Evolutionary conservation across 106 monocot genomes (phyloP).

Genomic region (Apostasia ramifera): DNA sequence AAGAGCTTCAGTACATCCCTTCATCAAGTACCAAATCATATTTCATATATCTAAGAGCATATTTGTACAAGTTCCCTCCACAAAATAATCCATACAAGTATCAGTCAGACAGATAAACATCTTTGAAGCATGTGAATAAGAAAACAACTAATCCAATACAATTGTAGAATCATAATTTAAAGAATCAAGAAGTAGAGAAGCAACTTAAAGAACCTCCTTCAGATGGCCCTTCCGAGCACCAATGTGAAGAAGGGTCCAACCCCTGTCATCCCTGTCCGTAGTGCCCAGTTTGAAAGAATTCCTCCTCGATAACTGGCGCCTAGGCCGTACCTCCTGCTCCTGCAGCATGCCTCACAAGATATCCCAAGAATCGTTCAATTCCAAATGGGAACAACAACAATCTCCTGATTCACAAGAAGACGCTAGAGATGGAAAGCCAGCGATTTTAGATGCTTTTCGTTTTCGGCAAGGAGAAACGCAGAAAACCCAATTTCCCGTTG

Average conservation of each 20-base stretch:
- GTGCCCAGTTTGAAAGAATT: constrained; percentile 19
- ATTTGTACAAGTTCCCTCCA: no score
- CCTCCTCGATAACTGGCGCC: constrained; percentile 19
- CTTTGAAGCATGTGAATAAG: no score
- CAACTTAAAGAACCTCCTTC: constrained; percentile 34
- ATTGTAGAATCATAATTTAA: no score
- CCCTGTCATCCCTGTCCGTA: constrained; percentile 51
- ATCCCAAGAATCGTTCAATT: neutral
- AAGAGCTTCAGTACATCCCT: no score
- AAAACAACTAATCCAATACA: no score
- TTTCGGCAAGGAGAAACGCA: neutral
- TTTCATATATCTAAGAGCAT: no score
- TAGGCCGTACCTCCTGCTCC: constrained; percentile 9
- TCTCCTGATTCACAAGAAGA: constrained; percentile 2
- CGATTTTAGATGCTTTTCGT: neutral
- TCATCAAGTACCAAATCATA: no score
- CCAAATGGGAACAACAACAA: neutral
- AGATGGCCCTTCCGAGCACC: constrained; percentile 63
- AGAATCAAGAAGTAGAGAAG: neutral
- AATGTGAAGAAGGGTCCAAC: constrained; percentile 63
- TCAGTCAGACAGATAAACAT: no score
- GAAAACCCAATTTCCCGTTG: neutral
- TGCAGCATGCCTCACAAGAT: constrained; percentile 19
- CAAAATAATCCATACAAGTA: no score
- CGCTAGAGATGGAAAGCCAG: neutral